Percentiles rank a stretch among this genome's conserved stretches.
phyloP scores from a whole-genome alignment of 1,284 basidiomycete genomes.

The Ganoderma sinense region DNA sequence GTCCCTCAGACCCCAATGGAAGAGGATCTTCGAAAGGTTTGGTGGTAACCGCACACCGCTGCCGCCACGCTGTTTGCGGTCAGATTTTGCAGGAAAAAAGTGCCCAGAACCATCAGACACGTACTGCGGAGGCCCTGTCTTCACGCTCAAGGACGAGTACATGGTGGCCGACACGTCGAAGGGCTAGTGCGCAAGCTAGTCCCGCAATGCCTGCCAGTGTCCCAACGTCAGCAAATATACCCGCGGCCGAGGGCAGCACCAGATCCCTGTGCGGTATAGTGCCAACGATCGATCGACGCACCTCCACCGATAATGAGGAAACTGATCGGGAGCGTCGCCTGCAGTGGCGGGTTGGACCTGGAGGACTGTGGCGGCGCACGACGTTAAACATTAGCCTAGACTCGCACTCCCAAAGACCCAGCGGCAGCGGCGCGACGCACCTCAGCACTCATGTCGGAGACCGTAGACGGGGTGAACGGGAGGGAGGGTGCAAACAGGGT shows the following conservation, averaged over 20 bases:
- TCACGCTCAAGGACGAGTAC: conserved; percentile 61
- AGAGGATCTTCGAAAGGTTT: conserved; percentile 62
- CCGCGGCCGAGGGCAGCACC: not conserved
- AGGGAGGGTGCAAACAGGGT: not conserved
- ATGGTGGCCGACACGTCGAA: conserved; percentile 61
- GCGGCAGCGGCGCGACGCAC: not conserved
- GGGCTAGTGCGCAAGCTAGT: conserved; percentile 59
- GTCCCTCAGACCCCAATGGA: conserved; percentile 60
- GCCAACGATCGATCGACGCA: conserved; percentile 14
- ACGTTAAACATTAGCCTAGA: not conserved
- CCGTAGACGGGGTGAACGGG: not conserved
- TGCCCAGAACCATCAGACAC: conserved; percentile 17
- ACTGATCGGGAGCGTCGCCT: conserved; percentile 45
- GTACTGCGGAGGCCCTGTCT: conserved; percentile 42
- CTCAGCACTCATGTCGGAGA: conserved; percentile 9
- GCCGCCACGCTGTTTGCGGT: conserved; percentile 22
- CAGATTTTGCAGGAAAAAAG: not conserved
- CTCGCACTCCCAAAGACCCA: not conserved
- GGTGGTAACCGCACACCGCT: conserved; percentile 59
- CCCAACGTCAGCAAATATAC: not conserved
- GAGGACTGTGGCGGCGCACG: conserved; percentile 15
- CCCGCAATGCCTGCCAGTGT: conserved; percentile 47
- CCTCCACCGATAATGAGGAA: conserved; percentile 62
- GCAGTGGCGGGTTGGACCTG: conserved; percentile 29
- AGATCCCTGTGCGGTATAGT: not conserved